These are phyloP conservation scores for Anacardium occidentale DNA, from an alignment of 345 rosid genomes.

Conservation along the genomic window DNA sequence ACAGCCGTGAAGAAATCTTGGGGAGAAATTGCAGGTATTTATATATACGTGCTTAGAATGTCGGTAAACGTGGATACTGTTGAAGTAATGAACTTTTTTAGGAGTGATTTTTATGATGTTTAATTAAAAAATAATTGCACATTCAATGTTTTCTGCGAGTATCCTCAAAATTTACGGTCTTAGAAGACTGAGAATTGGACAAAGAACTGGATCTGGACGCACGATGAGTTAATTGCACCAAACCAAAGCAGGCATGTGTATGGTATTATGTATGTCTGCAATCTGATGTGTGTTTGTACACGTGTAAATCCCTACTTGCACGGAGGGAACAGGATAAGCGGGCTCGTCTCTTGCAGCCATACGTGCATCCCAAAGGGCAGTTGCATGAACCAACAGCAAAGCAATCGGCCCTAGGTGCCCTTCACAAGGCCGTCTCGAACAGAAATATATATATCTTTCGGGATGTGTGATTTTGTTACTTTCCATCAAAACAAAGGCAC, in stretches of 20 bases:
- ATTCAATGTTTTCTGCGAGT: too few species aligned
- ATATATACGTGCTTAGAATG: not conserved
- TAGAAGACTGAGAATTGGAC: not conserved
- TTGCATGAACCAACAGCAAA: slow-evolving; percentile 4
- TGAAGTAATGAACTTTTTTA: not conserved
- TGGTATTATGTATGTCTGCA: not conserved
- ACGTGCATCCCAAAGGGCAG: not conserved
- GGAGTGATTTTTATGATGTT: too few species aligned
- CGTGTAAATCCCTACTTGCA: not conserved
- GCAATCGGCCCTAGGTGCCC: not conserved
- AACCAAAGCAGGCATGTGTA: slow-evolving; percentile 15
- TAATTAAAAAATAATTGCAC: too few species aligned
- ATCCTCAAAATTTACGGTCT: too few species aligned
- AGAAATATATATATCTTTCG: slow-evolving; percentile 2
- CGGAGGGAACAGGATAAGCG: slow-evolving; percentile 8
- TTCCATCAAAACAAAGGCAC: not conserved
- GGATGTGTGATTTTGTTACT: not conserved
- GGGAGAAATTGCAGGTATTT: slow-evolving; percentile 92
- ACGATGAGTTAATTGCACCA: slow-evolving; percentile 1
- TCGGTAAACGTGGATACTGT: not conserved
- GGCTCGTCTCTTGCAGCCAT: slow-evolving; percentile 8
- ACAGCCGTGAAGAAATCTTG: slow-evolving; percentile 93
- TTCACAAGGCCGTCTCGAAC: not conserved
- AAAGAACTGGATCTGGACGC: not conserved
- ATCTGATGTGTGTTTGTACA: not conserved